A percentile compares a stretch with the other conserved stretches of the same genome.
These are phyloP conservation scores for Alternaria longipes DNA, from an alignment of 2,329 filamentous ascomycete genomes.

Conservation along the genomic window DNA sequence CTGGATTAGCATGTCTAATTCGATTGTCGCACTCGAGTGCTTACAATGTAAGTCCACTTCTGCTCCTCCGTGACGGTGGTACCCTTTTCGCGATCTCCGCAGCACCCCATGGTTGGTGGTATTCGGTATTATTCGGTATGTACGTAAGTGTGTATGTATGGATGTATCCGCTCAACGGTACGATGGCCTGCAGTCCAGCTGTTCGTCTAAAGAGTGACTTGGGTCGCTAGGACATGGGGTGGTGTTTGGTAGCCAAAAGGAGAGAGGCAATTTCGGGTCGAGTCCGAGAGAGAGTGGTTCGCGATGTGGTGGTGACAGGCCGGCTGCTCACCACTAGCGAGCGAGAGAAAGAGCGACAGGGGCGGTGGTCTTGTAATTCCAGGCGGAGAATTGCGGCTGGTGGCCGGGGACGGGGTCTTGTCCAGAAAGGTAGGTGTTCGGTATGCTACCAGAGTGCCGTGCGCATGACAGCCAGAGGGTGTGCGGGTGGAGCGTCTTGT, in stretches of 20 bases:
- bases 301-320: conserved; percentile 45
- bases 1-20: conserved; percentile 30
- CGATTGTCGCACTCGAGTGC: conserved; percentile 43
- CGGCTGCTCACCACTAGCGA: conserved; percentile 50
- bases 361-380: conserved; percentile 31
- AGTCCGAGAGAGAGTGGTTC: conserved; percentile 21
- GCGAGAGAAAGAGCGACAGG: conserved; percentile 41
- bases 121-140: conserved; percentile 38
- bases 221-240: conserved; percentile 39
- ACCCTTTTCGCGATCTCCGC: conserved; percentile 51
- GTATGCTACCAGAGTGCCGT: conserved; percentile 31
- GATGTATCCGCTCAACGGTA: conserved; percentile 48
- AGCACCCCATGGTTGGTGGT: conserved; percentile 47
- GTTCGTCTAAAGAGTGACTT: conserved; percentile 44
- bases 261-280: conserved; percentile 8
- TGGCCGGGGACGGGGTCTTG: conserved; percentile 19
- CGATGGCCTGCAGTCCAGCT: conserved; percentile 48
- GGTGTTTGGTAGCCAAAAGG: conserved; percentile 13
- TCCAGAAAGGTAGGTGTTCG: conserved; percentile 23
- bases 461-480: conserved; percentile 42
- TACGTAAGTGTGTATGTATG: conserved; percentile 23
- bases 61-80: conserved; percentile 55
- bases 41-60: conserved; percentile 90
- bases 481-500: conserved; percentile 37
- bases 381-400: conserved; percentile 25